These are phyloP conservation scores for Lasiosphaeriaceae sp. DNA, from an alignment of 495 filamentous ascomycete genomes.

Conservation along the genomic window DNA sequence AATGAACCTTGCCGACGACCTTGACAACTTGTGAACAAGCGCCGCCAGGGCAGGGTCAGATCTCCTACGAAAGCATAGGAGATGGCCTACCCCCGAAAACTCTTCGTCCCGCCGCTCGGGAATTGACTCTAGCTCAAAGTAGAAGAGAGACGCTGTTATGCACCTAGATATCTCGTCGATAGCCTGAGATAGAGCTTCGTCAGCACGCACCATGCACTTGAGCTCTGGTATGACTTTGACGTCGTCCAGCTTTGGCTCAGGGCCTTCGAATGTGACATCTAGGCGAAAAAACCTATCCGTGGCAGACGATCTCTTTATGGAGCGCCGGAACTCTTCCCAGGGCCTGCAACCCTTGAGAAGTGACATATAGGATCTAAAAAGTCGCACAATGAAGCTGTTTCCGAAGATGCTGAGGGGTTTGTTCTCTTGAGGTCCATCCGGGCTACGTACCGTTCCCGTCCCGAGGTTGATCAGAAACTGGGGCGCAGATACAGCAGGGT, in stretches of 20 bases:
- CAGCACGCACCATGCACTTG: neutral
- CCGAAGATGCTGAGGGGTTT: neutral
- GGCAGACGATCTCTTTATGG: neutral
- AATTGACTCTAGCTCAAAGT: neutral
- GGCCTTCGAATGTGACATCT: neutral
- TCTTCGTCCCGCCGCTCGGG: neutral
- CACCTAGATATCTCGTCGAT: slow-evolving; percentile 1
- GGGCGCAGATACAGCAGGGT: too few species aligned
- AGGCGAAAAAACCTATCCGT: neutral
- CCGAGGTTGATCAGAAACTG: too few species aligned
- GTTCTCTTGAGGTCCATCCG: neutral
- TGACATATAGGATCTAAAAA: neutral
- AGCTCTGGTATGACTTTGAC: neutral
- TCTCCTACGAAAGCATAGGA: neutral
- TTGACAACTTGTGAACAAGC: neutral
- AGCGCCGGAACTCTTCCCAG: neutral
- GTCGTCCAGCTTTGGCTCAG: neutral
- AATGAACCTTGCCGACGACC: neutral
- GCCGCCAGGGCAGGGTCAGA: neutral
- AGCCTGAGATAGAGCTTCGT: neutral
- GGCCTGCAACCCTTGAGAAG: neutral
- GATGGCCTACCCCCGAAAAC: neutral
- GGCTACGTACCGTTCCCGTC: too few species aligned
- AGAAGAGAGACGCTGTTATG: neutral
- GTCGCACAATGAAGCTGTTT: neutral